These are phyloP conservation scores for Petunia hybrid DNA, from an alignment of 305 asterid species.

Conservation along the genomic window DNA sequence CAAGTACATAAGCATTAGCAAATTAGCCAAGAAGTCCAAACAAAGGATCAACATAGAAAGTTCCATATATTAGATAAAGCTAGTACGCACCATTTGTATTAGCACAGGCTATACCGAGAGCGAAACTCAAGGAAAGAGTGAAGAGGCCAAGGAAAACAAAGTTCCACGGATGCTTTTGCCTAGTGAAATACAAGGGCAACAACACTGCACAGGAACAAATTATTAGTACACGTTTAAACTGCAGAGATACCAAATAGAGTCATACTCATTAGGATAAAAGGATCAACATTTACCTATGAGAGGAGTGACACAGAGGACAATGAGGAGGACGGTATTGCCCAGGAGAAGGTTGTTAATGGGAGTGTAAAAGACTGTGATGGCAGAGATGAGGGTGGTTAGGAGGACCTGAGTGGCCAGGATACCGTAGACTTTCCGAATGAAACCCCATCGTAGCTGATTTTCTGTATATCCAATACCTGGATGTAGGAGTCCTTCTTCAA, in stretches of 20 bases:
- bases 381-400: constrained; percentile 73
- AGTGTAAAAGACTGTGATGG: constrained; percentile 65
- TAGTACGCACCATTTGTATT: constrained; percentile 34
- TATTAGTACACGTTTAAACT: no score
- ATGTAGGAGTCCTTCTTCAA: constrained; percentile 78
- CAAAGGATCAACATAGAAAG: no score
- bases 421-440: constrained; percentile 89
- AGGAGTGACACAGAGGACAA: constrained; percentile 73
- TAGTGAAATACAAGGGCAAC: constrained; percentile 18
- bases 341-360: constrained; percentile 78
- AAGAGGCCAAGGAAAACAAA: constrained; percentile 45
- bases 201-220: constrained; percentile 38
- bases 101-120: constrained; percentile 39
- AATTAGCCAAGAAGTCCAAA: background rate
- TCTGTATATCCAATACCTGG: constrained; percentile 91
- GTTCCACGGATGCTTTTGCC: constrained; percentile 41
- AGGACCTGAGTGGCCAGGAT: constrained; percentile 85
- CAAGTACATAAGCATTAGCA: background rate
- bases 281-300: constrained; percentile 58
- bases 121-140: constrained; percentile 39
- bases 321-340: constrained; percentile 63
- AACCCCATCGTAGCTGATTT: constrained; percentile 93
- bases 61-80: background rate
- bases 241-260: no score
- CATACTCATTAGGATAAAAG: background rate